A percentile compares a stretch with the other conserved stretches of the same genome.
These are phyloP conservation scores for Smallanthus sonchifolius DNA, from an alignment of 129 eudicot species.

Conservation along the genomic window DNA sequence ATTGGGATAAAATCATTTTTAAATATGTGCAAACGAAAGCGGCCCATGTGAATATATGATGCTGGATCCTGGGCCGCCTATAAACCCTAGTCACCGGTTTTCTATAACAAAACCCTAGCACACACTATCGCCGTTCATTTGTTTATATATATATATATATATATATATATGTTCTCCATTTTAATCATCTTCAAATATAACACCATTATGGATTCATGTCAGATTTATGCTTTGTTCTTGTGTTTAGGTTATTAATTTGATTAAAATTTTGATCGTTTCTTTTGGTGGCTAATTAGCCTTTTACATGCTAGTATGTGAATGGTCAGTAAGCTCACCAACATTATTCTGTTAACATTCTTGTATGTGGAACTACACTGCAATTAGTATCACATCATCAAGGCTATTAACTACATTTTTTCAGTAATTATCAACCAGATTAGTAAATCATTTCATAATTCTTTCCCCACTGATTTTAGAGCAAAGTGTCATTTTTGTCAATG, in stretches of 20 bases:
- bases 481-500: too few relatives aligned
- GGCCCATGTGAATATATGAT: neutral
- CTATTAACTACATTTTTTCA: conserved; percentile 20
- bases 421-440: neutral
- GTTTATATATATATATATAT: neutral
- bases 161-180: too few relatives aligned
- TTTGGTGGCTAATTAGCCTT: conserved; percentile 35
- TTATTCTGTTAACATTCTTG: conserved; percentile 13
- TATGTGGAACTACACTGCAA: conserved; percentile 11
- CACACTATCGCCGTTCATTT: neutral
- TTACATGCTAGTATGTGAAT: conserved; percentile 21
- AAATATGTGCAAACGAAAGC: too few relatives aligned
- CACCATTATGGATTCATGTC: neutral
- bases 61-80: neutral
- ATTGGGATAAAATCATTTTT: too few relatives aligned
- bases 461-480: too few relatives aligned
- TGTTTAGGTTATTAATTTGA: neutral
- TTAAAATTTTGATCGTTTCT: neutral
- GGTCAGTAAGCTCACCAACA: conserved; percentile 38
- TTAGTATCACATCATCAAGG: conserved; percentile 1
- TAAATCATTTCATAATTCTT: neutral
- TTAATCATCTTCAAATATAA: too few relatives aligned
- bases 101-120: neutral
- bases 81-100: neutral
- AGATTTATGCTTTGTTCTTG: neutral